These are phyloP conservation scores for Debaryomyces subglobosus DNA, from an alignment of 1,139 yeast species.

Conservation along the genomic window DNA sequence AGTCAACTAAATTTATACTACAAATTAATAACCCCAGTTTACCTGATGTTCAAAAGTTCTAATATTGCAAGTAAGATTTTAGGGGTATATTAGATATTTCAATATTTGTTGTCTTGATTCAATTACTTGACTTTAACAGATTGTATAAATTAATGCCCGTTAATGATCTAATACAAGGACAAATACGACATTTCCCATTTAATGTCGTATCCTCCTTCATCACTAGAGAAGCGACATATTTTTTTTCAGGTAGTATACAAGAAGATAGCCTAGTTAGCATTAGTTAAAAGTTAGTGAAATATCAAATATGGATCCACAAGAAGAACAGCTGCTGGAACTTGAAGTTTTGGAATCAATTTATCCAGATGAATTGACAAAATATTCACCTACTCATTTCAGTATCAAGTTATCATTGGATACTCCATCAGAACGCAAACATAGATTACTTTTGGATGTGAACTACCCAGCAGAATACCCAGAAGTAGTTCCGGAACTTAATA, in stretches of 20 bases:
- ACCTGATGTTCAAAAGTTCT: neutral
- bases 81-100: neutral
- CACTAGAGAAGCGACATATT: neutral
- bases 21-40: neutral
- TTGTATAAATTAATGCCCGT: neutral
- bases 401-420: constrained; percentile 62
- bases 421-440: constrained; percentile 53
- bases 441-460: constrained; percentile 55
- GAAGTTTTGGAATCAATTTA: constrained; percentile 88
- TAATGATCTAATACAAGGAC: neutral
- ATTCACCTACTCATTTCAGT: constrained; percentile 48
- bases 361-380: constrained; percentile 74
- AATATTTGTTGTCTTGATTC: neutral
- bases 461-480: constrained; percentile 78
- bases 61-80: neutral
- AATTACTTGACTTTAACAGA: neutral
- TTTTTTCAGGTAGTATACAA: neutral
- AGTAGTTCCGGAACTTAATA: constrained; percentile 56
- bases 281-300: neutral
- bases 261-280: neutral
- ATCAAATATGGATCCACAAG: constrained; percentile 63
- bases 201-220: neutral
- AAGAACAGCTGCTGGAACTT: constrained; percentile 78
- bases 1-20: neutral
- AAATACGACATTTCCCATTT: neutral